Conservation (phyloP, 192 early-diverging fungal genomes). For the Backusella sp. region DNA sequence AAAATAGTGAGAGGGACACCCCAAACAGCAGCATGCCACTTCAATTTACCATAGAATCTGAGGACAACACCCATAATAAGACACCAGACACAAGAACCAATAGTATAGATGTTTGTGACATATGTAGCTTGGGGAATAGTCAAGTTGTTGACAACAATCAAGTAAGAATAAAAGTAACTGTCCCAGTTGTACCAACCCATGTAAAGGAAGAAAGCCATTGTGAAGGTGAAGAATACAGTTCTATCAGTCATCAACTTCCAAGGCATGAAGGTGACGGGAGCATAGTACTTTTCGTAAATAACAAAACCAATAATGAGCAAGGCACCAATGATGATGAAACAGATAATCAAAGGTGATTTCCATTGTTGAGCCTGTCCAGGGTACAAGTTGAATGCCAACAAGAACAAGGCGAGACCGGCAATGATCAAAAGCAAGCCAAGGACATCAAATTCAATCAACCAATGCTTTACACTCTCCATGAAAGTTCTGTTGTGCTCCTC, state of each 20-base stretch:
- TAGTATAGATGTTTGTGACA: conserved; percentile 8
- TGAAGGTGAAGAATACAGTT: conserved; percentile 6
- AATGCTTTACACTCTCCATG: not conserved
- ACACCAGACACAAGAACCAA: conserved; percentile 10
- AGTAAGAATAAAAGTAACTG: conserved; percentile 15
- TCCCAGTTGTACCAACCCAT: conserved; percentile 8
- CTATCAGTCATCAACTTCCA: conserved; percentile 6
- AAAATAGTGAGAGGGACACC: conserved; percentile 13
- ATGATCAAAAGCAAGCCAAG: conserved; percentile 10
- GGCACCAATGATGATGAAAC: conserved; percentile 11
- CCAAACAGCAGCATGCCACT: conserved; percentile 6
- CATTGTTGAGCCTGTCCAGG: not conserved
- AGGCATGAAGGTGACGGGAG: not conserved
- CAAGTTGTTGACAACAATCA: conserved; percentile 17
- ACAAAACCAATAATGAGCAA: conserved; percentile 1
- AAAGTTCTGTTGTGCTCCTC: conserved; percentile 10
- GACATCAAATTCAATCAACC: not conserved
- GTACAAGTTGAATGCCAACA: conserved; percentile 14
- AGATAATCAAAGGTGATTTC: conserved; percentile 15
- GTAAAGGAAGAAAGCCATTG: conserved; percentile 6
- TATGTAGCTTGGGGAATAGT: conserved; percentile 8
- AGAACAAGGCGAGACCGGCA: conserved; percentile 17
- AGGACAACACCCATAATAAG: conserved; percentile 10
- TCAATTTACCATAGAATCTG: not conserved
- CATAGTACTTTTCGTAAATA: not conserved